phyloP scores from a whole-genome alignment of 352 stramenopile species.

The Phytophthora melonis region DNA sequence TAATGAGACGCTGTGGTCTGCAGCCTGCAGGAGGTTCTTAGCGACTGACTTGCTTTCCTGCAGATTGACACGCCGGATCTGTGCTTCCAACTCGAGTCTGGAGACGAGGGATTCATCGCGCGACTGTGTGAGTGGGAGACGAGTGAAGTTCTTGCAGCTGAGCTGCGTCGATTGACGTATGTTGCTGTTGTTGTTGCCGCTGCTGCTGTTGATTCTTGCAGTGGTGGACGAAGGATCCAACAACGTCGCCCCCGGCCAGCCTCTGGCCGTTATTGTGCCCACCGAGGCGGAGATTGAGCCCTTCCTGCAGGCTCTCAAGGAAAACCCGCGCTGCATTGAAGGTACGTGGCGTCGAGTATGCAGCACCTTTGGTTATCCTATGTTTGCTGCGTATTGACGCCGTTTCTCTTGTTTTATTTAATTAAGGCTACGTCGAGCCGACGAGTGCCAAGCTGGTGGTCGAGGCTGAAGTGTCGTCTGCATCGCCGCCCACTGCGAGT shows the following conservation, averaged over 20 bases:
- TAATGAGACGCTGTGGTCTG: conserved; percentile 17
- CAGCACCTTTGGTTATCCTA: neutral
- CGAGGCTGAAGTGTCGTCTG: conserved; percentile 28
- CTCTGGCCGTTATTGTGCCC: conserved; percentile 81
- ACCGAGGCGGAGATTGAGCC: conserved; percentile 65
- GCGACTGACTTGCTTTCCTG: conserved; percentile 8
- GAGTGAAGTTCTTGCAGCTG: neutral
- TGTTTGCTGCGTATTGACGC: neutral
- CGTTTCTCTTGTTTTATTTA: neutral
- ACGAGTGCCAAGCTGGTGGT: conserved; percentile 15
- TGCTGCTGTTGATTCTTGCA: conserved; percentile 22
- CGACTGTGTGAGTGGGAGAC: conserved; percentile 63
- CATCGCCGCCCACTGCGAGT: conserved; percentile 35
- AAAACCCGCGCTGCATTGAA: conserved; percentile 72
- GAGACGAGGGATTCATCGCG: conserved; percentile 83
- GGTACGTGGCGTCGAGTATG: conserved; percentile 33
- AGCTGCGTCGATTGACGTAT: conserved; percentile 9
- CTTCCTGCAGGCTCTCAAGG: conserved; percentile 65
- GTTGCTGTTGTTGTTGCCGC: neutral
- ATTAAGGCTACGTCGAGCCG: conserved; percentile 54
- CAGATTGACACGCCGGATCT: conserved; percentile 90
- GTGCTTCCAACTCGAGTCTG: conserved; percentile 79
- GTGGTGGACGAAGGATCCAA: conserved; percentile 68
- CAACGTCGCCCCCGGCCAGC: conserved; percentile 72
- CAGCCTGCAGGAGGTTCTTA: neutral